These are phyloP conservation scores for Gilbertella persicaria DNA, from an alignment of 371 early-diverging fungal genomes.

Conservation along the genomic window DNA sequence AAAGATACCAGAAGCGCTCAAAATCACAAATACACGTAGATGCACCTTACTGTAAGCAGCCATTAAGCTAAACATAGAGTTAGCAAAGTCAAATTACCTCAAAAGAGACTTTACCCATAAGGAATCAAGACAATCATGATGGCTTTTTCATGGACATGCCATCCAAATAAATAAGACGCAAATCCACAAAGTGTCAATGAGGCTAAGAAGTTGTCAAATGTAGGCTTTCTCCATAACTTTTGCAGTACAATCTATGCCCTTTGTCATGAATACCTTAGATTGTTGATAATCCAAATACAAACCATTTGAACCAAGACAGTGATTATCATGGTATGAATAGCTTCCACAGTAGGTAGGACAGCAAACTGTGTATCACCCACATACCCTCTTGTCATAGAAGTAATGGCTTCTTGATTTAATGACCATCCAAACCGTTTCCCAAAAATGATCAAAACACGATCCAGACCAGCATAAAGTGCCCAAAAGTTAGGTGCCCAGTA, in stretches of 20 bases:
- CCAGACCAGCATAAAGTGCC: constrained; percentile 89
- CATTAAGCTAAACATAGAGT: constrained; percentile 38
- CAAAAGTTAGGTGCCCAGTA: constrained; percentile 98
- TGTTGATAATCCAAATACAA: constrained; percentile 5
- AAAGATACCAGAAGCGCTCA: constrained; percentile 73
- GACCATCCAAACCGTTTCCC: constrained; percentile 42
- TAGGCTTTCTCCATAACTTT: constrained; percentile 69
- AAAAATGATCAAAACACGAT: constrained; percentile 70
- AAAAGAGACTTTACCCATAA: constrained; percentile 49
- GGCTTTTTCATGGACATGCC: constrained; percentile 99
- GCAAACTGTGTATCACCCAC: constrained; percentile 90
- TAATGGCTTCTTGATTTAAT: constrained; percentile 49
- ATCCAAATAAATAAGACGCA: constrained; percentile 91
- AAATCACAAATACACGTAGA: constrained; percentile 61
- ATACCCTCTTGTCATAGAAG: constrained; percentile 86
- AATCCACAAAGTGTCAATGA: constrained; percentile 80
- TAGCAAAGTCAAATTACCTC: constrained; percentile 1
- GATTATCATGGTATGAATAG: constrained; percentile 73
- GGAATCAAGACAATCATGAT: constrained; percentile 85
- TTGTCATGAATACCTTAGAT: background rate
- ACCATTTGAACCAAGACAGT: constrained; percentile 78
- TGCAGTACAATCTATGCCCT: constrained; percentile 38
- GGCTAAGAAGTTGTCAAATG: constrained; percentile 70
- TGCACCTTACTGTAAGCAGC: constrained; percentile 48
- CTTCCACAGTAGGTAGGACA: constrained; percentile 75